Conservation (phyloP, 2,329 filamentous ascomycete species). For the Diplodia sapinea region DNA sequence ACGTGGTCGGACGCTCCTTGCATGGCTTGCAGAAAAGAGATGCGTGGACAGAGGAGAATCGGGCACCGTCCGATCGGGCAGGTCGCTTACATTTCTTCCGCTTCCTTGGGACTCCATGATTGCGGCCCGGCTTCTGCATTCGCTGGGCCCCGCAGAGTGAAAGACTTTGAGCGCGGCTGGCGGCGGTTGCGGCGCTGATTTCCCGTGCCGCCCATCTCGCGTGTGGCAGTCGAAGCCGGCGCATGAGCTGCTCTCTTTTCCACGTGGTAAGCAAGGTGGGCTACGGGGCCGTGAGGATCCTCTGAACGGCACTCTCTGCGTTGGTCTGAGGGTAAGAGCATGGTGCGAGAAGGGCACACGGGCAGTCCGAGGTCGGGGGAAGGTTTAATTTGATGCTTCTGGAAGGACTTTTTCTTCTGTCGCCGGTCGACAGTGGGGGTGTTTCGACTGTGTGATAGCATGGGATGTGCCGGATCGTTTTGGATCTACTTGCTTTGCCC, state of each 20-base stretch:
- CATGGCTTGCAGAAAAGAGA: not conserved
- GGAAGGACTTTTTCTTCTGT: conserved; percentile 10
- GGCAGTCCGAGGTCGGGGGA: conserved; percentile 11
- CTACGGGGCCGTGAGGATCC: not conserved
- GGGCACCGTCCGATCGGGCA: conserved; percentile 10
- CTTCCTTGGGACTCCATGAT: not conserved
- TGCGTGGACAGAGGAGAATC: not conserved
- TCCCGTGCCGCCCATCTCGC: conserved; percentile 10
- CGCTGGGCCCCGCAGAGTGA: not conserved
- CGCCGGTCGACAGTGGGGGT: not conserved
- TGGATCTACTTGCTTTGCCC: conserved; percentile 2
- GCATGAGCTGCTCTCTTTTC: not conserved
- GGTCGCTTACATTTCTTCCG: conserved; percentile 14
- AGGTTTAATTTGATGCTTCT: conserved; percentile 22
- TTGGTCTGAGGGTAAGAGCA: not conserved
- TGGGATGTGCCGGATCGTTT: conserved; percentile 18
- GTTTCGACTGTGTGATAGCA: not conserved
- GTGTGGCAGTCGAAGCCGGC: not conserved
- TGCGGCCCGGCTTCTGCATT: conserved; percentile 1
- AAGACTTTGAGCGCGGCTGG: not conserved
- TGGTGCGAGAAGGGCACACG: not conserved
- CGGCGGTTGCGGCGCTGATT: conserved; percentile 5
- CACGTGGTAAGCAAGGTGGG: conserved; percentile 21
- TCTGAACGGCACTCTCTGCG: not conserved
- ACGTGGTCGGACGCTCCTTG: not conserved